phyloP scores from a whole-genome alignment of 257 asterid genomes.

The Eustoma russellianum region DNA sequence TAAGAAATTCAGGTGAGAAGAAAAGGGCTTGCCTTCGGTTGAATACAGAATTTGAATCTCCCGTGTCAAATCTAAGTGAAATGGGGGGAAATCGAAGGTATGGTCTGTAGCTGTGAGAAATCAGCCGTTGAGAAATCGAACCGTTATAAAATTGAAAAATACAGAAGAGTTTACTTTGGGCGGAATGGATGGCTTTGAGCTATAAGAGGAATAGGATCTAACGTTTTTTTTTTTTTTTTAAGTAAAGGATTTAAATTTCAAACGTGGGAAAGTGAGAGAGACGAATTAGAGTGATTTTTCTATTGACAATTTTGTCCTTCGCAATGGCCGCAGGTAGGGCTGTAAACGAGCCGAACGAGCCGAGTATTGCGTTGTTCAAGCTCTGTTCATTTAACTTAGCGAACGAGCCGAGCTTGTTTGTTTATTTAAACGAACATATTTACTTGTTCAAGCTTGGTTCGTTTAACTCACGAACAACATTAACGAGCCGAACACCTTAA shows the following conservation, averaged over 20 bases:
- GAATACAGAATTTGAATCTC: no score
- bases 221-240: no score
- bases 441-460: no score
- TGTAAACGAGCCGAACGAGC: no score
- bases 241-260: constrained; percentile 22
- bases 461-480: no score
- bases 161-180: constrained; percentile 7
- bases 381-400: no score
- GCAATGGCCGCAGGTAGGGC: no score
- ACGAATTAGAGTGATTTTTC: neutral
- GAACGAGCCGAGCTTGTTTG: no score
- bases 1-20: neutral
- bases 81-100: constrained; percentile 6
- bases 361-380: neutral
- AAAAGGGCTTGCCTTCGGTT: neutral
- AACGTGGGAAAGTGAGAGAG: constrained; percentile 11
- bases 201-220: neutral
- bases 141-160: constrained; percentile 18
- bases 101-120: constrained; percentile 4
- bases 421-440: no score
- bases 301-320: neutral
- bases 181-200: neutral
- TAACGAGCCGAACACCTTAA: no score
- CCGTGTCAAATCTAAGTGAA: neutral
- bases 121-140: constrained; percentile 27